Evolutionary conservation across 1,284 basidiomycete species (phyloP).

Genomic region (Trichosporon coremiiforme): DNA sequence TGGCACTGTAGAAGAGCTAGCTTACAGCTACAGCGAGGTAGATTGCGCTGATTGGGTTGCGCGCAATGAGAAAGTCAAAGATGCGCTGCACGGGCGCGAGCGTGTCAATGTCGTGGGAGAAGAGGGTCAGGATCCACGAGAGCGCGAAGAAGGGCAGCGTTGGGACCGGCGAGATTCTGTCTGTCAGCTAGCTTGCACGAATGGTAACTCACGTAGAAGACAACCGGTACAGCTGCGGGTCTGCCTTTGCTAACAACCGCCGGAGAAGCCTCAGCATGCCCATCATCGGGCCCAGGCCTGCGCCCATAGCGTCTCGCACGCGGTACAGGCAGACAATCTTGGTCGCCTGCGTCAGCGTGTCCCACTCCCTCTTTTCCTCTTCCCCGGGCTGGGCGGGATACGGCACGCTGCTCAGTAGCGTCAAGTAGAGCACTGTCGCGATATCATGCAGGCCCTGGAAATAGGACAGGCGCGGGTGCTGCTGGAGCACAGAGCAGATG

Average conservation of each 20-base stretch:
- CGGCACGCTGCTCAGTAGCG: constrained; percentile 57
- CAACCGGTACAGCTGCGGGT: constrained; percentile 69
- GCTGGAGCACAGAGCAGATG: constrained; percentile 73
- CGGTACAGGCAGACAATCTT: constrained; percentile 67
- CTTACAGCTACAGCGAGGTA: constrained; percentile 80
- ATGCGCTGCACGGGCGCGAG: constrained; percentile 80
- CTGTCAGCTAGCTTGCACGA: background rate
- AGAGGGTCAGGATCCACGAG: constrained; percentile 84
- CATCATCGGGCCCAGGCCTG: constrained; percentile 77
- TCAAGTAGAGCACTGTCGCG: constrained; percentile 79
- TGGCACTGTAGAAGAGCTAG: background rate
- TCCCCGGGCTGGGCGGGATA: constrained; percentile 33
- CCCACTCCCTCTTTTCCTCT: constrained; percentile 54
- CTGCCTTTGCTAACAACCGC: constrained; percentile 68
- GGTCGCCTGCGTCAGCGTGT: constrained; percentile 66
- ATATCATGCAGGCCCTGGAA: constrained; percentile 97
- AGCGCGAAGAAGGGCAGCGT: constrained; percentile 67
- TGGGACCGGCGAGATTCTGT: constrained; percentile 48
- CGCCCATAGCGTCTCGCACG: constrained; percentile 85
- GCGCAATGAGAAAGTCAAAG: constrained; percentile 80
- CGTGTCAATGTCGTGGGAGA: constrained; percentile 86
- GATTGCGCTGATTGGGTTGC: constrained; percentile 76
- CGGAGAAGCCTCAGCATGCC: constrained; percentile 74
- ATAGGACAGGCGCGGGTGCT: constrained; percentile 72
- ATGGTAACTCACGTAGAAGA: constrained; percentile 57